These are phyloP conservation scores for Saitozyma podzolica DNA, from an alignment of 768 basidiomycete species.

Conservation along the genomic window DNA sequence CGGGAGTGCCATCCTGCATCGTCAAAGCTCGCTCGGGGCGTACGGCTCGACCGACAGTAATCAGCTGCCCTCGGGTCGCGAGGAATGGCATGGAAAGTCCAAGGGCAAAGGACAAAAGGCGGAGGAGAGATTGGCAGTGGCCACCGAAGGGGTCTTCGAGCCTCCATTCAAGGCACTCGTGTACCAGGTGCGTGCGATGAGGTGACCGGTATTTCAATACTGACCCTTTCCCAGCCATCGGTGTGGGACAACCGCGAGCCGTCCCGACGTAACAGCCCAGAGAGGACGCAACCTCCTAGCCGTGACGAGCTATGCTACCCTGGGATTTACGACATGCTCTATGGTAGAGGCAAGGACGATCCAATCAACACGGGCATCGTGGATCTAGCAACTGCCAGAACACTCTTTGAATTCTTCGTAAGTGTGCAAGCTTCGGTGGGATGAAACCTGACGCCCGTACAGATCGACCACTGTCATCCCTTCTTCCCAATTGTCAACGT, in stretches of 20 bases:
- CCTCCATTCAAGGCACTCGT: slow-evolving; percentile 40
- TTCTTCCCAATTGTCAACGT: slow-evolving; percentile 42
- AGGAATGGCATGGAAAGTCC: not conserved
- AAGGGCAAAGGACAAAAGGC: slow-evolving; percentile 30
- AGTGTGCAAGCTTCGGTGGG: no score
- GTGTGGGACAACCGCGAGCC: slow-evolving; percentile 43
- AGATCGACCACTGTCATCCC: slow-evolving; percentile 36
- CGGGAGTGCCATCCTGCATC: not conserved
- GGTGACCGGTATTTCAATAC: not conserved
- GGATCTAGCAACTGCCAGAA: slow-evolving; percentile 22
- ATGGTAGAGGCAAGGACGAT: slow-evolving; percentile 27
- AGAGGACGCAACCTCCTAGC: slow-evolving; percentile 18
- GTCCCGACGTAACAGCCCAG: slow-evolving; percentile 25
- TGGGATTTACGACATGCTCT: slow-evolving; percentile 9
- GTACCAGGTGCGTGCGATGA: slow-evolving; percentile 22
- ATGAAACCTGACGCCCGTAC: slow-evolving; percentile 2
- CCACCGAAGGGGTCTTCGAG: slow-evolving; percentile 25
- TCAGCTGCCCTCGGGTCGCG: not conserved
- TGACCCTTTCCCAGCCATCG: slow-evolving; percentile 16
- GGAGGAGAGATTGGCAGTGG: slow-evolving; percentile 29
- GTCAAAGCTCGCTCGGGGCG: not conserved
- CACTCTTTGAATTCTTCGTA: slow-evolving; percentile 35
- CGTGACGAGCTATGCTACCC: slow-evolving; percentile 21
- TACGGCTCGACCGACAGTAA: not conserved
- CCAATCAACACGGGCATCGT: slow-evolving; percentile 33